Base-by-base conservation (phyloP, 1,284 basidiomycete species). In the Entoloma clypeatum region DNA sequence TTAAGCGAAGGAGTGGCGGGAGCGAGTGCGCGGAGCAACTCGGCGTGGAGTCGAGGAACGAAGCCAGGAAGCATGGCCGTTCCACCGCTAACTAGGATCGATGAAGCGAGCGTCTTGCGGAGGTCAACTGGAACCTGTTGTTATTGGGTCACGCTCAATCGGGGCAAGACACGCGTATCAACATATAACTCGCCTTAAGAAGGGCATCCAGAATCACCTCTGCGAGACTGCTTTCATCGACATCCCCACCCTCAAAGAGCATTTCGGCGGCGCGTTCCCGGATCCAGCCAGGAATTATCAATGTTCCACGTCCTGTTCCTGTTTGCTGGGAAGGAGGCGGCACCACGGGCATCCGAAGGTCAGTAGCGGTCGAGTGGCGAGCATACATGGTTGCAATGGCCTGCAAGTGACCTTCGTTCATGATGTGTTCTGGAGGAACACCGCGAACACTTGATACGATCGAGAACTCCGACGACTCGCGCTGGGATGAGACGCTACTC, bases 221-320 rank as follows among this genome's bases (percentile, higher is more conserved):
- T 0, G 87, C 81, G 2, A 95, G 67, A 41, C 85, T 90, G 48
- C 74, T 75, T 61, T 88, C 87, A 54, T 92, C 92, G 18, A 86
- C 79, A 49, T 92, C 89, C n/a, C 87, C 87, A 2, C 82, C 81
- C 56, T 92, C 90, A 51, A 97, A 97, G 1, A 98, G 68, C 3
- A 94, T 74, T 58, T 99, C 95, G 3, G 90, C 83, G 0, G 88
- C 88, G 6, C 93, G 74, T 59, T 97, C 93, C 25, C 95, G 69
- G 17, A 98, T 73, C 95, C 96, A 99, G 0, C 94, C 94, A 0
- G 95, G 95, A 28, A 99, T 79, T 30, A 86, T 71, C 25, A 98
- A 63, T 0, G 82, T 86, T 0, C 90, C 91, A n/a, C 71, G 63
- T 1, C 84, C 85, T 0, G 82, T 86, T 1, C 82, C 81, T 4